Evolutionary conservation across 2,329 filamentous ascomycete genomes (phyloP).

Genomic region (Lecanicillium sp.): DNA sequence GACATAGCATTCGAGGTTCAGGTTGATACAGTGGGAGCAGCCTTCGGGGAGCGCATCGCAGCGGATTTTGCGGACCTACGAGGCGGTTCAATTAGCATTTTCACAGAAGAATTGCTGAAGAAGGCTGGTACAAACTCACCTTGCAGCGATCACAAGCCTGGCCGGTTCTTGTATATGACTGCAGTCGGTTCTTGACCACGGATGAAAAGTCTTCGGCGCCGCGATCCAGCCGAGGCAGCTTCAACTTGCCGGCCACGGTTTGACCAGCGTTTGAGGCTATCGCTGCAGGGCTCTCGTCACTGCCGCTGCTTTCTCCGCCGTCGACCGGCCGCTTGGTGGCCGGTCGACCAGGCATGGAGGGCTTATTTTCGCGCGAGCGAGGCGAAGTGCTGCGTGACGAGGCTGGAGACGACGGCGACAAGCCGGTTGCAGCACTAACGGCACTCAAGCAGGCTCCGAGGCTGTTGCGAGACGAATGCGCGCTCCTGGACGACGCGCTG

Average conservation of each 20-base stretch:
- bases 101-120: no score
- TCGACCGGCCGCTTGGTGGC: conserved; percentile 34
- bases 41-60: conserved; percentile 76
- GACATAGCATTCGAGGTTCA: conserved; percentile 71
- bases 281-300: conserved; percentile 22
- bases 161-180: conserved; percentile 50
- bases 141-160: conserved; percentile 12
- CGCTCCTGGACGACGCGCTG: not conserved
- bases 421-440: not conserved
- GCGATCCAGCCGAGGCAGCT: conserved; percentile 41
- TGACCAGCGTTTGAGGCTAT: conserved; percentile 1
- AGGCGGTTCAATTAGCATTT: conserved; percentile 8
- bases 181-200: conserved; percentile 47
- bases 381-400: conserved; percentile 6
- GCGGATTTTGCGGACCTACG: conserved; percentile 73
- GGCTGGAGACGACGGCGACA: conserved; percentile 2
- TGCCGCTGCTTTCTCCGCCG: conserved; percentile 22
- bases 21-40: conserved; percentile 73
- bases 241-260: conserved; percentile 30
- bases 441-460: conserved; percentile 7
- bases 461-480: not conserved
- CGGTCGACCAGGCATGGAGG: conserved; percentile 5
- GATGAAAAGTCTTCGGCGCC: conserved; percentile 44
- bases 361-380: conserved; percentile 1
- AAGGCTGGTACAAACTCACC: no score